These are phyloP conservation scores for Boletus rubropictus DNA, from an alignment of 768 basidiomycete genomes.

Conservation along the genomic window DNA sequence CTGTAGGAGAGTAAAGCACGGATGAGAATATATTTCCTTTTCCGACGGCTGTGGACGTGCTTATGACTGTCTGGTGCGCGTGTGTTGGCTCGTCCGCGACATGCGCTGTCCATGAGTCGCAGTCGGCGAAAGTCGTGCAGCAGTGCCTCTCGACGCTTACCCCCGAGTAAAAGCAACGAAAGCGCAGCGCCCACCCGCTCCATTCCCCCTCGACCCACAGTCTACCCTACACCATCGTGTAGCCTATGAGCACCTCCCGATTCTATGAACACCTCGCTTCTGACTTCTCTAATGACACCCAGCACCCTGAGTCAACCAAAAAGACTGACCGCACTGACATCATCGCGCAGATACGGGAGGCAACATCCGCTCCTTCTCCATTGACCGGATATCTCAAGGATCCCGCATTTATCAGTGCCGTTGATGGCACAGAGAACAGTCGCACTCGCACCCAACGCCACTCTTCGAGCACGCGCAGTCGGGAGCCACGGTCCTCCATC, in stretches of 20 bases:
- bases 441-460: conserved; percentile 26
- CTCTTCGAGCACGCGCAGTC: conserved; percentile 36
- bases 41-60: neutral
- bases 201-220: conserved; percentile 7
- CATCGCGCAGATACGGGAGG: conserved; percentile 39
- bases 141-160: conserved; percentile 9
- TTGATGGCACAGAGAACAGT: conserved; percentile 29
- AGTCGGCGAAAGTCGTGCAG: conserved; percentile 2
- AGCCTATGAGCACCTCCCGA: conserved; percentile 25
- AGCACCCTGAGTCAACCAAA: conserved; percentile 7
- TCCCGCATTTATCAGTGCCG: conserved; percentile 34
- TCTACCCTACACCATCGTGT: conserved; percentile 10
- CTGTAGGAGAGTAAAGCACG: neutral
- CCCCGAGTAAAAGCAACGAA: conserved; percentile 7
- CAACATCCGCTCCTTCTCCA: conserved; percentile 41
- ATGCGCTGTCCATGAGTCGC: conserved; percentile 19
- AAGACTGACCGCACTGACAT: conserved; percentile 28
- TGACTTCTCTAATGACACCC: conserved; percentile 12
- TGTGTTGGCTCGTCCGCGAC: neutral
- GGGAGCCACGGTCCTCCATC: conserved; percentile 36
- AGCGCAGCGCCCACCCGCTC: conserved; percentile 2
- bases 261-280: conserved; percentile 30
- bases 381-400: conserved; percentile 41
- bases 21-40: conserved; percentile 1
- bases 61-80: neutral